Base-by-base conservation (phyloP, 306 rosid genomes). In the Elaeagnus macrophylla region DNA sequence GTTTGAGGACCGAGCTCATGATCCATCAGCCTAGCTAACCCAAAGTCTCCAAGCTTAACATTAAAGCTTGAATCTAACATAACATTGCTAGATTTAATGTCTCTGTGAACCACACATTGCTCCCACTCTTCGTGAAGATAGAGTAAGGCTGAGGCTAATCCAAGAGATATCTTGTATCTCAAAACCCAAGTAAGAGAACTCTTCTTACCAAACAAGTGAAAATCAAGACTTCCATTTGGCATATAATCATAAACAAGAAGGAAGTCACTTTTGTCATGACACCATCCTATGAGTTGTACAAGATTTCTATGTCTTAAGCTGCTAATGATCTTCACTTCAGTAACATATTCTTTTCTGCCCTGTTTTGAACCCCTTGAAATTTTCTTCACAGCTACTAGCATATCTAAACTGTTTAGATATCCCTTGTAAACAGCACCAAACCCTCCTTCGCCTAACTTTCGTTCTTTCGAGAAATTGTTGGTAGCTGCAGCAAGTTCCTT, bases 261-360 rank as follows among this genome's bases (percentile, higher is more conserved):
- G 59, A 75, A 61, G 38, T 82, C 80, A 0, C 43, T 60, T 54
- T 64, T 12, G 47, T 71, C 77, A 2, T 73, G 81, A 51, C 89
- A 82, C 89, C 89, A 78, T 2, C 89, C 89, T 9, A 82, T 75
- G 54, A 75, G 69, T 7, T 76, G 83, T 2, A 83, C 85, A 47
- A 79, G 35, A 54, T 83, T 83, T 13, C 64, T 44, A 46, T 79
- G 89, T 45, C 77, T 70, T 3, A 82, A 70, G 8, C 75, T 72
- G 74, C 89, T 78, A 53, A 79, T 82, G n/a, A 76, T 78, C 39
- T 61, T 70, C 6, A 75, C 80, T 49, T 82, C 89, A 12, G 71
- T 78, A 40, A 37, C 68, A 59, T 70, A 82, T 0, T 72, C 57
- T 6, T 55, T 73, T 68, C 68, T 72, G 0, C 71, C 75, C 46